Conservation (phyloP, 2,329 filamentous ascomycete species). For the Aspergillus oerlinghausenensis region DNA sequence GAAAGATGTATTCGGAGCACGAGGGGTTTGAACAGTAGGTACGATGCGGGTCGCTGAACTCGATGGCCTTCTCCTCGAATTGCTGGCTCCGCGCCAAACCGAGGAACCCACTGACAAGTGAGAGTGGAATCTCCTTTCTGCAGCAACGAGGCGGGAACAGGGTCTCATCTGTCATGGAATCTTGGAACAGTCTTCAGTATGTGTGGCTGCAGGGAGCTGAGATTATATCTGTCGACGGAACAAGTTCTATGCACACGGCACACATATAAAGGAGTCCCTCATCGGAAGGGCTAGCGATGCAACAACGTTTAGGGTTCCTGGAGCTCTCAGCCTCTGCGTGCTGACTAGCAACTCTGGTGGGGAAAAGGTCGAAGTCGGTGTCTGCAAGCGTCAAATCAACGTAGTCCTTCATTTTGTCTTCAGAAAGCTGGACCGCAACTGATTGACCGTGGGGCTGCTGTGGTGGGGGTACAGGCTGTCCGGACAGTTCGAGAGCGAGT, state of each 20-base stretch:
- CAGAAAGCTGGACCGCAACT: not conserved
- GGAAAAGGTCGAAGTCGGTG: not conserved
- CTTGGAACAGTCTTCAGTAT: conserved; percentile 21
- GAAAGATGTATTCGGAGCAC: conserved; percentile 24
- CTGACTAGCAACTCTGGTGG: too few species aligned
- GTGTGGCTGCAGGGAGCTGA: conserved; percentile 13
- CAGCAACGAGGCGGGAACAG: conserved; percentile 29
- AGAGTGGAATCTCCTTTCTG: conserved; percentile 14
- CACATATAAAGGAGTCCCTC: conserved; percentile 1
- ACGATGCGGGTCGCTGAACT: conserved; percentile 16
- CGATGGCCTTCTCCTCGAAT: conserved; percentile 19
- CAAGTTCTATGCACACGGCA: conserved; percentile 5
- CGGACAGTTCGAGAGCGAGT: conserved; percentile 1
- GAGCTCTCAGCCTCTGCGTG: not conserved
- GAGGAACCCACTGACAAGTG: conserved; percentile 6
- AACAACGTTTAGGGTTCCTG: not conserved
- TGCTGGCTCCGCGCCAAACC: not conserved
- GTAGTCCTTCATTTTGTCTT: not conserved
- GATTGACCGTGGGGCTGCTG: not conserved
- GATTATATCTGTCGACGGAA: not conserved
- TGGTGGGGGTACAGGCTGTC: not conserved
- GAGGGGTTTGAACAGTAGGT: conserved; percentile 22
- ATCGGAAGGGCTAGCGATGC: not conserved
- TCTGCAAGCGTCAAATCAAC: not conserved
- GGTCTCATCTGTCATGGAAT: conserved; percentile 17